These are phyloP conservation scores for Trebouxia sp. DNA, from an alignment of 139 green algal species.

Conservation along the genomic window DNA sequence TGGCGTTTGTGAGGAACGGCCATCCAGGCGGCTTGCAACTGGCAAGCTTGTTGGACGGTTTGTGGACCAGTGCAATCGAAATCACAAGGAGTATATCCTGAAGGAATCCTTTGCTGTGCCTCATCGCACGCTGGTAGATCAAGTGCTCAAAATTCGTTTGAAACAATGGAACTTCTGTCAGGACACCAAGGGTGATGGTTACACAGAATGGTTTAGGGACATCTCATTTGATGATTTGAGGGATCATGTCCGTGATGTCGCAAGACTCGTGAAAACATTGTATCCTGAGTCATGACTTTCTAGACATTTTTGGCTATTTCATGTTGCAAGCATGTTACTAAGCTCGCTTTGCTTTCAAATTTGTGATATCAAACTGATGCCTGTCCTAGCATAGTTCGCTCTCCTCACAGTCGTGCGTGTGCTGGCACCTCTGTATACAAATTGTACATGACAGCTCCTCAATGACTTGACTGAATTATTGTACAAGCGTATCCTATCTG, in stretches of 20 bases:
- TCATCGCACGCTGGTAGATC: background rate
- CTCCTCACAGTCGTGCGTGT: no score
- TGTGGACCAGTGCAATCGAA: background rate
- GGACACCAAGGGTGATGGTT: constrained; percentile 2
- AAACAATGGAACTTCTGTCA: background rate
- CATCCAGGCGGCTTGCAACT: background rate
- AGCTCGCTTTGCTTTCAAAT: no score
- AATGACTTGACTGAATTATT: no score
- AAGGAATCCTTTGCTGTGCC: background rate
- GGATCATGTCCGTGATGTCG: constrained; percentile 1
- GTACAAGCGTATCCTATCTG: no score
- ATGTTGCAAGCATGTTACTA: no score
- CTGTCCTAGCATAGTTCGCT: no score
- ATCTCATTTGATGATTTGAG: background rate
- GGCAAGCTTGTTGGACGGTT: background rate
- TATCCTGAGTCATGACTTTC: no score
- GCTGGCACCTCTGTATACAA: no score
- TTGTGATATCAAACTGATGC: no score
- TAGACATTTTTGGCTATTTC: no score
- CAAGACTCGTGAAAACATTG: background rate
- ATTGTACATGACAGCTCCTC: no score
- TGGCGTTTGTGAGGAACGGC: constrained; percentile 4
- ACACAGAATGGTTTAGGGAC: constrained; percentile 8
- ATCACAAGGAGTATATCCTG: constrained; percentile 14
- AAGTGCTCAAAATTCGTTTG: background rate